Conservation (phyloP, 805 yeast genomes). For the Monosporozyma siamensis region DNA sequence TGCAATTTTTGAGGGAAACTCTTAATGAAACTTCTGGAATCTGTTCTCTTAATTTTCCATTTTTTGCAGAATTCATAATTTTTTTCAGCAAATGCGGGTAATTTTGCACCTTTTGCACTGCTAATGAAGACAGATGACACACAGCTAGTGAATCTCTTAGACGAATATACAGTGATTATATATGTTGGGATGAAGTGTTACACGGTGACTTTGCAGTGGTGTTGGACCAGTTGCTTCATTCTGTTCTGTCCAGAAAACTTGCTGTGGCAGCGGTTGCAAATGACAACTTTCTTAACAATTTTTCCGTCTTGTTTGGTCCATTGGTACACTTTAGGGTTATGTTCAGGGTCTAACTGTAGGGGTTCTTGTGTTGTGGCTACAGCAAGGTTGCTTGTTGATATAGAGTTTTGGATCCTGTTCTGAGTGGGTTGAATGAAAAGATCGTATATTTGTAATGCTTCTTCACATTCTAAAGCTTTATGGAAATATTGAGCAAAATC, state of each 20-base stretch:
- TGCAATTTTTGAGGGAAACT: too few relatives aligned
- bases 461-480: constrained; percentile 22
- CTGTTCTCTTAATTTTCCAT: too few relatives aligned
- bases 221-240: constrained; percentile 14
- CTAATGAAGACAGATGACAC: too few relatives aligned
- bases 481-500: constrained; percentile 30
- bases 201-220: constrained; percentile 16
- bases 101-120: too few relatives aligned
- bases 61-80: too few relatives aligned
- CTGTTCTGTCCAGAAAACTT: constrained; percentile 21
- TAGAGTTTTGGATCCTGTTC: constrained; percentile 3
- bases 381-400: not conserved
- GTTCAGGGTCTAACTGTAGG: not conserved
- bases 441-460: constrained; percentile 22
- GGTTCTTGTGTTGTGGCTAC: not conserved
- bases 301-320: constrained; percentile 7
- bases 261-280: constrained; percentile 21
- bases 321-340: constrained; percentile 3
- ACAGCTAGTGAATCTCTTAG: too few relatives aligned
- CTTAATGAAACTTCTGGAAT: too few relatives aligned
- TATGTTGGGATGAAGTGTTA: too few relatives aligned
- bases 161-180: too few relatives aligned
- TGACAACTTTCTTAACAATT: constrained; percentile 18
- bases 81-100: too few relatives aligned
- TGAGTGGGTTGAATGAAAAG: constrained; percentile 7